Evolutionary conservation across 2,329 filamentous ascomycete species (phyloP).

Genomic region (Pseudogymnoascus pannorum): DNA sequence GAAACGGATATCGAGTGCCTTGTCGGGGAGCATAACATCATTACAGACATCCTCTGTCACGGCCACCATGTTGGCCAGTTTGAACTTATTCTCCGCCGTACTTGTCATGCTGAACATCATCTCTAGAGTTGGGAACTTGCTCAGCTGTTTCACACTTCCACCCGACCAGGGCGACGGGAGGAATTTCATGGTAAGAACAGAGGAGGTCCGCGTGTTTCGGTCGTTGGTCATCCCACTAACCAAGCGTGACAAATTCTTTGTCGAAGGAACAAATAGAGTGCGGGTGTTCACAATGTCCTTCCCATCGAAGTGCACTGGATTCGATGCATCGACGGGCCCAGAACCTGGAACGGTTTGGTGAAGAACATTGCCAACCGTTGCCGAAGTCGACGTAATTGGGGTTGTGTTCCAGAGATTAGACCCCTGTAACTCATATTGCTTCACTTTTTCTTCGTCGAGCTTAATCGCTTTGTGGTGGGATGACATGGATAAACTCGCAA

Average conservation of each 20-base stretch:
- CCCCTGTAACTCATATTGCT: background rate
- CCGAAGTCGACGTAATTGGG: background rate
- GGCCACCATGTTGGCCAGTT: slow-evolving; percentile 19
- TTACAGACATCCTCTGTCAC: slow-evolving; percentile 17
- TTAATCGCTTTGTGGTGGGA: background rate
- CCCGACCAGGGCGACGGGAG: slow-evolving; percentile 10
- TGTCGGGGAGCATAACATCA: slow-evolving; percentile 28
- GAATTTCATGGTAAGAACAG: slow-evolving; percentile 10
- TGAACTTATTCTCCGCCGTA: slow-evolving; percentile 11
- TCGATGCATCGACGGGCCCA: background rate
- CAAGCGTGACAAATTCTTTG: slow-evolving; percentile 7
- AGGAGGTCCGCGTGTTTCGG: background rate
- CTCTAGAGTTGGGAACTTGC: slow-evolving; percentile 26
- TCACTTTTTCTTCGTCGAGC: background rate
- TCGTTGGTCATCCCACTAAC: background rate
- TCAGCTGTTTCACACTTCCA: slow-evolving; percentile 14
- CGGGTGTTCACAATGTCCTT: background rate
- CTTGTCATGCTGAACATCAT: slow-evolving; percentile 22
- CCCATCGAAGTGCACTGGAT: background rate
- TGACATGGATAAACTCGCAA: background rate
- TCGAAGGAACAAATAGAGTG: slow-evolving; percentile 1
- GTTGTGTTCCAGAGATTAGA: background rate
- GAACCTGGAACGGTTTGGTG: background rate
- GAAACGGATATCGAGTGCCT: slow-evolving; percentile 26
- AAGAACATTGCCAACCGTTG: slow-evolving; percentile 4